phyloP scores from a whole-genome alignment of 768 basidiomycete species.

The Pilatotrama ljubarskyi region DNA sequence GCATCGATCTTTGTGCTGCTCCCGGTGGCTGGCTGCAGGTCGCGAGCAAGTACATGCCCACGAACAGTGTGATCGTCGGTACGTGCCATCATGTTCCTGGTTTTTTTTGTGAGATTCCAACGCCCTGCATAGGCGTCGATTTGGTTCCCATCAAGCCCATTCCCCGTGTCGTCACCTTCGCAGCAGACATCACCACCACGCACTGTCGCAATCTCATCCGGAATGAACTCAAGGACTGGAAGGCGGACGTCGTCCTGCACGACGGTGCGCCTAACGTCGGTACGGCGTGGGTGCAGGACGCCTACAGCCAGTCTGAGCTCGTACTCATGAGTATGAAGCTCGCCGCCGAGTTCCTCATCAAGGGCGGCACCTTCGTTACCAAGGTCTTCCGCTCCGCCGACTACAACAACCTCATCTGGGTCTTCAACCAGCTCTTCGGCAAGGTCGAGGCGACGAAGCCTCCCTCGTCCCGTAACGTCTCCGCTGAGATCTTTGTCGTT shows the following conservation, averaged over 20 bases:
- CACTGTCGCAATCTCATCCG: conserved; percentile 88
- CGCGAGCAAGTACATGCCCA: conserved; percentile 95
- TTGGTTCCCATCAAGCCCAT: conserved; percentile 96
- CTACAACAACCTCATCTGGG: conserved; percentile 99
- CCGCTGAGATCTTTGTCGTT: conserved; percentile 99
- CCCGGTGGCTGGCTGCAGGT: conserved; percentile 99
- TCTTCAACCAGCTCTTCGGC: conserved; percentile 93
- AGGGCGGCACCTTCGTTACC: conserved; percentile 95
- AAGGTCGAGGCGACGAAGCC: conserved; percentile 99
- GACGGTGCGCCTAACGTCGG: conserved; percentile 99
- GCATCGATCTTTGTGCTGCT: conserved; percentile 97
- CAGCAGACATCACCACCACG: conserved; percentile 91
- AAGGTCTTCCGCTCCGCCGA: conserved; percentile 98
- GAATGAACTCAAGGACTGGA: conserved; percentile 95
- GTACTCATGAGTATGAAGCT: conserved; percentile 94
- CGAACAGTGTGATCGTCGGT: conserved; percentile 90
- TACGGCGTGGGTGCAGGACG: conserved; percentile 99
- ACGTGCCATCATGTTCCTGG: conserved; percentile 30
- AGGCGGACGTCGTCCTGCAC: conserved; percentile 96
- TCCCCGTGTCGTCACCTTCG: conserved; percentile 87
- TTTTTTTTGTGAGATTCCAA: conserved; percentile 17
- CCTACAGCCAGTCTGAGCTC: conserved; percentile 94
- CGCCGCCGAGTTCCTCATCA: conserved; percentile 89
- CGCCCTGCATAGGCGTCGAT: conserved; percentile 71
- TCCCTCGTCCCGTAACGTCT: conserved; percentile 96